These are phyloP conservation scores for Hydrangea macrophylla DNA, from an alignment of 148 eudicot genomes.

Conservation along the genomic window DNA sequence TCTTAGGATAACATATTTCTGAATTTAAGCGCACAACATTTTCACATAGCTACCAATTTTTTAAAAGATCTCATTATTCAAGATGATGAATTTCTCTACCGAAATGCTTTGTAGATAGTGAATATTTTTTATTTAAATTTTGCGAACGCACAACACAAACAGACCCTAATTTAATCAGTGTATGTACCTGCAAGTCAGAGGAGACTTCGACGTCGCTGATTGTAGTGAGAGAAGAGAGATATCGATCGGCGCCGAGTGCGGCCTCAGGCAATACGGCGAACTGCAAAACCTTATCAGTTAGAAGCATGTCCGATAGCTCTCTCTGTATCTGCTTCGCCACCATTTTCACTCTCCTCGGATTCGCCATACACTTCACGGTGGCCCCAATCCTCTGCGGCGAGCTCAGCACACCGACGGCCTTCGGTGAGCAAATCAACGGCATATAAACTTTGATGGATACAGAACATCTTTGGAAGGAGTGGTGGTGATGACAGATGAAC, in stretches of 20 bases:
- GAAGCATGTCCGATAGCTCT: conserved; percentile 81
- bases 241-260: conserved; percentile 91
- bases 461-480: conserved; percentile 4
- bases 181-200: conserved; percentile 92
- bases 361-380: conserved; percentile 68
- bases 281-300: conserved; percentile 74
- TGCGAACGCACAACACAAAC: too few species aligned
- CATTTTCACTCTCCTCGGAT: conserved; percentile 86
- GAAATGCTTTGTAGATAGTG: too few species aligned
- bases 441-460: too few species aligned
- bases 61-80: too few species aligned
- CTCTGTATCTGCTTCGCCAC: conserved; percentile 85
- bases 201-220: conserved; percentile 88
- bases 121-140: too few species aligned
- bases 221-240: conserved; percentile 80
- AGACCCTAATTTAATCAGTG: too few species aligned
- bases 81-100: too few species aligned
- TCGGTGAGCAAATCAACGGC: too few species aligned
- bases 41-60: too few species aligned
- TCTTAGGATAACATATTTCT: too few species aligned
- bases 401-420: not conserved
- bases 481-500: conserved; percentile 15
- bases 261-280: conserved; percentile 81
- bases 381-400: conserved; percentile 3
- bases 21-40: too few species aligned